Base-by-base conservation (phyloP, 306 rosid species). In the Sophora flavescens region DNA sequence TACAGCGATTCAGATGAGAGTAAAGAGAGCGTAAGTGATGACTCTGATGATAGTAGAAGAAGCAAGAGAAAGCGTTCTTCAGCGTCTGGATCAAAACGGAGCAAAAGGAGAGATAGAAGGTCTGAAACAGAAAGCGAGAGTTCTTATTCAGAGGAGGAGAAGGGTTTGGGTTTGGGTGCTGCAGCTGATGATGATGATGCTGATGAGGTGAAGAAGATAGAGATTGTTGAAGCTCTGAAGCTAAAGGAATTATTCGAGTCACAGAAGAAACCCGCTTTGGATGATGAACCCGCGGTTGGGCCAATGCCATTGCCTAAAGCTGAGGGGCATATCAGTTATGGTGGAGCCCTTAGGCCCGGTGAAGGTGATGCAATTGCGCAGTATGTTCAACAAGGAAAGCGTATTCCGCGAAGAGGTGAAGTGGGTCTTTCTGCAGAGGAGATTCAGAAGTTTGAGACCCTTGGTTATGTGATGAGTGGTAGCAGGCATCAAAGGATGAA, bases 401-500 rank as follows among this genome's bases (percentile, higher is more conserved):
- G 97, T 85, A 95, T 92, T 65, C 99, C 97, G 0, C 86, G 99
- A 1, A 90, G 97, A 90, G 99, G 99, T 62, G 97, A 95, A 86
- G 99, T 95, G 87, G 97, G 99, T 83, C 93, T 92, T 42, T 95
- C 97, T 9, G 99, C 97, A 0, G 97, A 95, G 48, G 98, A 95
- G 86, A 95, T 95, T 87, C 85, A 74, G 67, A 92, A 87, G 87
- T 95, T 90, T 66, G 98, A 95, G 85, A 45, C 50, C 36, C 93
- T 95, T 58, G 98, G 98, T 42, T 95, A 89, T 82, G 98, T 92
- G 78, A 95, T 95, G 97, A 95, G 98, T 66, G 98, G 98, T 69
- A 92, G 97, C 71, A 90, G 98, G 89, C 98, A 95, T 81, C 96
- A 95, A 79, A 90, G 98, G 82, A 95, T 95, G 98, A 95, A 92